phyloP scores from a whole-genome alignment of 768 basidiomycete species.

The Hygrophoropsis aurantiaca region DNA sequence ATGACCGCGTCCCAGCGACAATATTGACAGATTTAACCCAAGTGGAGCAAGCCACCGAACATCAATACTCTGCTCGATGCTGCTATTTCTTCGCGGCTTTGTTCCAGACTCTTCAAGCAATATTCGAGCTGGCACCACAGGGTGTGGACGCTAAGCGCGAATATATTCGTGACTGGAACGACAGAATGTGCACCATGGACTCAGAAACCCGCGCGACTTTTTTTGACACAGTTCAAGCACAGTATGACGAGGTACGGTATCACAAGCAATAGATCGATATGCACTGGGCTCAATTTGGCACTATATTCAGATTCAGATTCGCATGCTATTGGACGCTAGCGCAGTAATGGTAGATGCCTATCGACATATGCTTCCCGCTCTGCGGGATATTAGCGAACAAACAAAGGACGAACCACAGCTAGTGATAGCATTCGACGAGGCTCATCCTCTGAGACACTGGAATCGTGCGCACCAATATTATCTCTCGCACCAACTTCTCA shows the following conservation, averaged over 20 bases:
- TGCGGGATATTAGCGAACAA: no score
- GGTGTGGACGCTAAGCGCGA: neutral
- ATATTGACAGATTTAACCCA: conserved; percentile 8
- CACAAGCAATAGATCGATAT: no score
- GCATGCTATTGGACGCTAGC: no score
- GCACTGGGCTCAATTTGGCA: no score
- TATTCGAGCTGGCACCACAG: no score
- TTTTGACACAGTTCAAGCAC: neutral
- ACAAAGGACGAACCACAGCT: neutral
- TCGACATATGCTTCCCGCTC: no score
- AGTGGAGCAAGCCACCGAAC: neutral
- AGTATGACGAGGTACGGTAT: neutral
- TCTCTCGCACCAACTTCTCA: neutral
- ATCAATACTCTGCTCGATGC: conserved; percentile 5
- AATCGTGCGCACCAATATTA: neutral
- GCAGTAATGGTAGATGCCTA: no score
- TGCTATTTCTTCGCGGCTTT: conserved; percentile 13
- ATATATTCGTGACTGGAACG: neutral
- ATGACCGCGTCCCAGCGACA: conserved; percentile 10
- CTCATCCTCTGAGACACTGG: neutral
- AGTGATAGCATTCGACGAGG: neutral
- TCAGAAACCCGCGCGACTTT: neutral
- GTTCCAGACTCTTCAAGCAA: conserved; percentile 1
- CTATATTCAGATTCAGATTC: no score
- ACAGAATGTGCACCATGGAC: neutral